Evolutionary conservation across 2,329 filamentous ascomycete species (phyloP).

Genomic region (Arthrinium phaeospermum): DNA sequence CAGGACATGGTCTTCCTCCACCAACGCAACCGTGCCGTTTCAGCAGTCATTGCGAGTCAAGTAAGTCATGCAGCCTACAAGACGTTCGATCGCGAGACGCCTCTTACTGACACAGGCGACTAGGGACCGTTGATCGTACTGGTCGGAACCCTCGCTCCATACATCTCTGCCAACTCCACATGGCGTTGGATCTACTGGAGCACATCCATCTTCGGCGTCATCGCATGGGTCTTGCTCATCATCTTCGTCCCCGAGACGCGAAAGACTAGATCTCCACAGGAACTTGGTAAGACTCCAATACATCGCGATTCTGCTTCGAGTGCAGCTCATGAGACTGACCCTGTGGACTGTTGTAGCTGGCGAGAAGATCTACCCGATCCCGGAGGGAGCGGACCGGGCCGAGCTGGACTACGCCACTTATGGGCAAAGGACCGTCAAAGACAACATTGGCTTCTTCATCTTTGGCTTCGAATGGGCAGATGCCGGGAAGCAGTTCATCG

Average conservation of each 20-base stretch:
- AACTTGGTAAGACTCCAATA: constrained; percentile 32
- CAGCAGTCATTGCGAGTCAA: constrained; percentile 37
- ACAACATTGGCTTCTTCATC: constrained; percentile 41
- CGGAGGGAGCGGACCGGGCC: constrained; percentile 34
- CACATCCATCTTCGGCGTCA: constrained; percentile 37
- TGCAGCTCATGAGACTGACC: background rate
- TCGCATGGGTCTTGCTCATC: constrained; percentile 42
- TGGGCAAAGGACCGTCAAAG: constrained; percentile 35
- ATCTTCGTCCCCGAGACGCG: constrained; percentile 43
- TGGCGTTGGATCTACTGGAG: constrained; percentile 45
- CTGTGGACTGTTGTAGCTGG: constrained; percentile 24
- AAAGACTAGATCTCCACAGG: constrained; percentile 37
- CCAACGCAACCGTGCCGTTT: constrained; percentile 42
- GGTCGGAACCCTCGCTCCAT: constrained; percentile 26
- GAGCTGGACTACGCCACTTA: constrained; percentile 36
- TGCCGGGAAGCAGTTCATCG: constrained; percentile 32
- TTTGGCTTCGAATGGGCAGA: constrained; percentile 35
- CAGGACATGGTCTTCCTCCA: constrained; percentile 48
- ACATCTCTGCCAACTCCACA: constrained; percentile 37
- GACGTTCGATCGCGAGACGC: background rate
- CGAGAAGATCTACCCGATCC: constrained; percentile 32
- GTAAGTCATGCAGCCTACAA: constrained; percentile 20
- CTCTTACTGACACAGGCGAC: background rate
- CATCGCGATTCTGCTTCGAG: background rate
- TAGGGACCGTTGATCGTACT: constrained; percentile 17